A percentile compares a stretch with the other conserved stretches of the same genome.
Evolutionary conservation across 164 flowering plant species (phyloP).

Genomic region (Paratinospora sagittata): DNA sequence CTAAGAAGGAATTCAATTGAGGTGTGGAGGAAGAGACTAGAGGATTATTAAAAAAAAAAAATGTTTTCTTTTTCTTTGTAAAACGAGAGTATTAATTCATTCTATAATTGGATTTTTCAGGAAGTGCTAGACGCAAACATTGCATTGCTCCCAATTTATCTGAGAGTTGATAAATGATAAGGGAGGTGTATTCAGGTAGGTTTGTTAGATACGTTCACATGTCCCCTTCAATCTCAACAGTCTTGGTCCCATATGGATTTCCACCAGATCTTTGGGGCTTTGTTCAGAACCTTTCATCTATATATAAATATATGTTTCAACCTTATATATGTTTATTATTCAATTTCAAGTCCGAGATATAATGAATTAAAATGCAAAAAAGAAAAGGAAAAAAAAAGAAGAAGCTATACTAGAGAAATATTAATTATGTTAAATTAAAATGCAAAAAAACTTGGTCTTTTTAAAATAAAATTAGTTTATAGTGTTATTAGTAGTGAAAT

Average conservation of each 20-base stretch:
- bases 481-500: no score
- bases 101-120: slow-evolving; percentile 17
- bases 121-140: background rate
- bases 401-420: background rate
- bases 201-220: slow-evolving; percentile 22
- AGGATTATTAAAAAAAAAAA: background rate
- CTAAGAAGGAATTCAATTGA: slow-evolving; percentile 3
- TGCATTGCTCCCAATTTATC: background rate
- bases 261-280: slow-evolving; percentile 18
- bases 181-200: slow-evolving; percentile 12
- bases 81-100: background rate
- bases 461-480: no score
- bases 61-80: background rate
- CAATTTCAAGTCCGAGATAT: background rate
- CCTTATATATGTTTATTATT: background rate
- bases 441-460: no score
- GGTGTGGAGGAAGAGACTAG: background rate
- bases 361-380: background rate
- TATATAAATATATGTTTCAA: background rate
- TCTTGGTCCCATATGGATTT: slow-evolving; percentile 23
- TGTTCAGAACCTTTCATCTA: background rate
- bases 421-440: no score
- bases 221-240: slow-evolving; percentile 43
- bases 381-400: no score
- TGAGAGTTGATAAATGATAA: background rate